Conservation (phyloP, 768 basidiomycete genomes). For the Suillus plorans region DNA sequence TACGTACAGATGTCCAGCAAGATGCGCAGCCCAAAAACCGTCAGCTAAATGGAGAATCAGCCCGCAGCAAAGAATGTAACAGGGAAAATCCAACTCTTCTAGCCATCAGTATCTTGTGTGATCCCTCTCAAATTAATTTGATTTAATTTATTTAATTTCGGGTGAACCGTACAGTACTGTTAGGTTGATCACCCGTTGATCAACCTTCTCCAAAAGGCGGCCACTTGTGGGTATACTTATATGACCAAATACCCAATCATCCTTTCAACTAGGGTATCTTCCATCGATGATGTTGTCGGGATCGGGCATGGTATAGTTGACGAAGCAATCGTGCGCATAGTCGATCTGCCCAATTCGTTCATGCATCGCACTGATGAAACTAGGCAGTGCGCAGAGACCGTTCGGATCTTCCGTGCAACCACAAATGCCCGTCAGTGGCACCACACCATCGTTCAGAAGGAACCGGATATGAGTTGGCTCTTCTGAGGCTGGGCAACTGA, state of each 20-base stretch:
- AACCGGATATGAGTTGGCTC: slow-evolving; percentile 38
- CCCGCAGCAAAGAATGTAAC: too few relatives aligned
- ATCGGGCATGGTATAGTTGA: slow-evolving; percentile 43
- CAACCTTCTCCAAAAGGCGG: too few relatives aligned
- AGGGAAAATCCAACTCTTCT: too few relatives aligned
- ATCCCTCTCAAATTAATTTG: too few relatives aligned
- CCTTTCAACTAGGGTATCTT: slow-evolving; percentile 18
- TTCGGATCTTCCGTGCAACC: slow-evolving; percentile 41
- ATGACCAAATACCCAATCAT: background rate
- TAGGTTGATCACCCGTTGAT: too few relatives aligned
- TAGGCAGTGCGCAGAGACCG: slow-evolving; percentile 40
- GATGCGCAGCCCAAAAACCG: too few relatives aligned
- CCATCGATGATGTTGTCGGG: slow-evolving; percentile 43
- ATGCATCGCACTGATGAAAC: slow-evolving; percentile 39
- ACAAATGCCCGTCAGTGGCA: slow-evolving; percentile 44
- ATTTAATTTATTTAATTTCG: too few relatives aligned
- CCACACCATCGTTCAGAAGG: slow-evolving; percentile 49
- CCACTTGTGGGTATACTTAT: too few relatives aligned
- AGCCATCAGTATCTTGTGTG: too few relatives aligned
- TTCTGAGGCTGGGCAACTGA: slow-evolving; percentile 34
- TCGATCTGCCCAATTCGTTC: slow-evolving; percentile 40
- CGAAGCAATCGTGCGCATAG: slow-evolving; percentile 43
- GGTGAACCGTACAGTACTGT: too few relatives aligned
- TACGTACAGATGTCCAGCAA: too few relatives aligned
- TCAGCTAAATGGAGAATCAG: too few relatives aligned